A percentile compares a stretch with the other conserved stretches of the same genome.
Evolutionary conservation across 139 green algal genomes (phyloP).

Genomic region (Coelastrella sp.): DNA sequence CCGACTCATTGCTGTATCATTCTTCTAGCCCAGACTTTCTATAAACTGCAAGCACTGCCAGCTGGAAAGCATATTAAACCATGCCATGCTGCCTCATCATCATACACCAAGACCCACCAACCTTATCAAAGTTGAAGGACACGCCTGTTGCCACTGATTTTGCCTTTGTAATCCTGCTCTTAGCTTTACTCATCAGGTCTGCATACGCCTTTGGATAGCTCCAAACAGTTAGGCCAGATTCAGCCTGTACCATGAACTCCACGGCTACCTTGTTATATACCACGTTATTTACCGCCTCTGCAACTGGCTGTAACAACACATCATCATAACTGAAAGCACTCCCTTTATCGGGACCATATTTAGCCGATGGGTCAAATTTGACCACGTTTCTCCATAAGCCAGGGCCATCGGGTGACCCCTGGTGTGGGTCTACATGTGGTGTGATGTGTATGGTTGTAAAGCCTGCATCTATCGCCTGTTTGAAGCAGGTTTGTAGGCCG

Average conservation of each 20-base stretch:
- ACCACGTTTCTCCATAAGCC: constrained; percentile 31
- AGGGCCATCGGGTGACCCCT: neutral
- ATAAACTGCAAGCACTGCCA: neutral
- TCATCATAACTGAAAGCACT: neutral
- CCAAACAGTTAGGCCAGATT: constrained; percentile 13
- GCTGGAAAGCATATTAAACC: neutral
- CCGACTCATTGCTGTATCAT: too few relatives aligned
- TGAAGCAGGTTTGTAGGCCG: constrained; percentile 15
- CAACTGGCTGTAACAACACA: neutral
- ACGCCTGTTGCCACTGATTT: neutral
- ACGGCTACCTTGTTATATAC: neutral
- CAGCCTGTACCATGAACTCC: neutral
- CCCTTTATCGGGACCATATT: neutral
- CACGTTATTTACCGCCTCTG: constrained; percentile 1
- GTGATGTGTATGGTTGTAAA: too few relatives aligned
- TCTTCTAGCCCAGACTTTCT: neutral
- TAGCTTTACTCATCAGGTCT: neutral
- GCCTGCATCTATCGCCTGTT: constrained; percentile 6
- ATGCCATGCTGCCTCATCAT: neutral
- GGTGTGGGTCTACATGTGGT: too few relatives aligned
- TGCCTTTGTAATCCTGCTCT: neutral
- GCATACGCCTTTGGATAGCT: constrained; percentile 2
- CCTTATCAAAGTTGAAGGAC: constrained; percentile 43
- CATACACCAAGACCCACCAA: too few relatives aligned
- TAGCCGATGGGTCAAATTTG: neutral